phyloP scores from a whole-genome alignment of 2,329 filamentous ascomycete species.

The Sclerotiophoma versabilis region DNA sequence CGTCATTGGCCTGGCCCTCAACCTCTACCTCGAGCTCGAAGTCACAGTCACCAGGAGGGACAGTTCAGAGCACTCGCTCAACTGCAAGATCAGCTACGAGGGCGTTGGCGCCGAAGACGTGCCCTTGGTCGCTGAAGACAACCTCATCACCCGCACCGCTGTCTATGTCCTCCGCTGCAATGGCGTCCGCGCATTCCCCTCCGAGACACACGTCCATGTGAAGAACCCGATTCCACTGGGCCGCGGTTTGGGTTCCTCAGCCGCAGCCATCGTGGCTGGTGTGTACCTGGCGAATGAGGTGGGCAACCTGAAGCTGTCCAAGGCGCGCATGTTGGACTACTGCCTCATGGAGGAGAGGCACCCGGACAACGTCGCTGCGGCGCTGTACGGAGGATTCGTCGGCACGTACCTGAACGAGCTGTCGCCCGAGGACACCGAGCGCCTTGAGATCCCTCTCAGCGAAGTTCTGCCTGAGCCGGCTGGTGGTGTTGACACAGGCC shows the following conservation, averaged over 20 bases:
- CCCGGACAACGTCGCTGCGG: conserved; percentile 75
- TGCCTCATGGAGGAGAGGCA: conserved; percentile 88
- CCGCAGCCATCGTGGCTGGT: conserved; percentile 92
- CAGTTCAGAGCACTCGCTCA: conserved; percentile 68
- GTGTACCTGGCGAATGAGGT: conserved; percentile 93
- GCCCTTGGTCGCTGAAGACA: conserved; percentile 81
- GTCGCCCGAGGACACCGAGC: conserved; percentile 83
- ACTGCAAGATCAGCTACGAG: conserved; percentile 92
- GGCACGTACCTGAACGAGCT: conserved; percentile 96
- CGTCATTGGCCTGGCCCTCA: conserved; percentile 93
- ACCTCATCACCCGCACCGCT: conserved; percentile 92
- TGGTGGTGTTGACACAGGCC: conserved; percentile 88
- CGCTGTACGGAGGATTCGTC: conserved; percentile 94
- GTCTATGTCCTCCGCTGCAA: conserved; percentile 95
- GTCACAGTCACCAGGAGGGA: conserved; percentile 70
- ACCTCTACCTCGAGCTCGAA: conserved; percentile 88
- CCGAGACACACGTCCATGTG: conserved; percentile 87
- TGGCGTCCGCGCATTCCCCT: conserved; percentile 81
- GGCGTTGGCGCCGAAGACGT: conserved; percentile 81
- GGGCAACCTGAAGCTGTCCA: conserved; percentile 76
- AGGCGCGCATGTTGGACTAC: conserved; percentile 89
- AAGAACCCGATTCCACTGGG: conserved; percentile 94
- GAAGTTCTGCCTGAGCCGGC: conserved; percentile 92
- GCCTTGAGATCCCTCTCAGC: conserved; percentile 91
- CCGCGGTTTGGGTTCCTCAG: conserved; percentile 91